Conservation (phyloP, 805 yeast species). For the Schizosaccharomyces pombe region DNA sequence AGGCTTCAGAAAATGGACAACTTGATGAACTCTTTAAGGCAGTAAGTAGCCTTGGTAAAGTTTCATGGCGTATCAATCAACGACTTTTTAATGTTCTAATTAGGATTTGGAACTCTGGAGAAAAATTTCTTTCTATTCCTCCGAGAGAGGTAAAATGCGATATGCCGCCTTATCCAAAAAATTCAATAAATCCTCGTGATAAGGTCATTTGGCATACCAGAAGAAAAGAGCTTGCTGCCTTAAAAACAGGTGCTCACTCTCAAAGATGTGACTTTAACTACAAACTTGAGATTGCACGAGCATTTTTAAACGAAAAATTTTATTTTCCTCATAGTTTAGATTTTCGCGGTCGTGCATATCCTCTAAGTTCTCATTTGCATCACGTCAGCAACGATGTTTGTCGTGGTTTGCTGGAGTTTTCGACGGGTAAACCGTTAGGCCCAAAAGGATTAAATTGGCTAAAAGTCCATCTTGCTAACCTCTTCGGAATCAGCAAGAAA, state of each 20-base stretch:
- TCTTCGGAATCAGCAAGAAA: conserved; percentile 33
- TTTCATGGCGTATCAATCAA: conserved; percentile 82
- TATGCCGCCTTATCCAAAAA: conserved; percentile 35
- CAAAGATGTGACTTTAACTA: conserved; percentile 85
- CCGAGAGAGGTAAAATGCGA: conserved; percentile 21
- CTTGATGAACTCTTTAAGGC: conserved; percentile 54
- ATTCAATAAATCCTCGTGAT: conserved; percentile 27
- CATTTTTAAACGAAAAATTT: conserved; percentile 43
- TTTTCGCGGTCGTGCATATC: conserved; percentile 43
- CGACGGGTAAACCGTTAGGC: conserved; percentile 36
- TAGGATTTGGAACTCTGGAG: conserved; percentile 70
- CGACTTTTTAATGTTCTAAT: conserved; percentile 44
- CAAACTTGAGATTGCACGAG: conserved; percentile 84
- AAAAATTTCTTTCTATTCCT: conserved; percentile 52
- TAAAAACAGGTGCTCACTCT: conserved; percentile 47
- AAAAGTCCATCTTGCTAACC: conserved; percentile 37
- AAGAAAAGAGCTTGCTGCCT: conserved; percentile 33
- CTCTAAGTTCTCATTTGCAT: conserved; percentile 37
- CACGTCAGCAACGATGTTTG: conserved; percentile 40
- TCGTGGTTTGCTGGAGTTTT: conserved; percentile 32
- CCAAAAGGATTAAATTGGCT: conserved; percentile 32
- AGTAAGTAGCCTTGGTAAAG: conserved; percentile 58
- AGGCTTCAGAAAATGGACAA: conserved; percentile 49
- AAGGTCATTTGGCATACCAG: conserved; percentile 14
- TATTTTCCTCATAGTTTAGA: conserved; percentile 43